A percentile compares a stretch with the other conserved stretches of the same genome.
These are phyloP conservation scores for Coemansia sp. DNA, from an alignment of 192 early-diverging fungal genomes.

Conservation along the genomic window DNA sequence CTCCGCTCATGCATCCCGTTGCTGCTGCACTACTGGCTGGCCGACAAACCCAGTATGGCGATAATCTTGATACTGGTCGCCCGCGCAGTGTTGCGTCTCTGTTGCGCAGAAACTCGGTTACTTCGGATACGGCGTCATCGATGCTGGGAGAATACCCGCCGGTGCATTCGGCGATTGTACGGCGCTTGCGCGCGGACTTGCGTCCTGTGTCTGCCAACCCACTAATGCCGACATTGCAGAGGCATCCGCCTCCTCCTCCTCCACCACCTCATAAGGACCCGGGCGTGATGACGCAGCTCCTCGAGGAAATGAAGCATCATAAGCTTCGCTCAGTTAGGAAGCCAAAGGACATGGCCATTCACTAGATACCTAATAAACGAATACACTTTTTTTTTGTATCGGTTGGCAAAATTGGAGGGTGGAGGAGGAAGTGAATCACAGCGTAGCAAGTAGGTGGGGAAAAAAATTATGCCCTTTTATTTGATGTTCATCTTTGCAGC, in stretches of 20 bases:
- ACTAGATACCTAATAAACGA: no score
- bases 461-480: no score
- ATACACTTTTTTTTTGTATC: no score
- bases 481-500: no score
- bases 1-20: background rate
- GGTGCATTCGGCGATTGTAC: constrained; percentile 3
- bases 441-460: no score
- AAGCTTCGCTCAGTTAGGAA: constrained; percentile 39
- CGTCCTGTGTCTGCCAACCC: constrained; percentile 11
- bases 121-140: constrained; percentile 11
- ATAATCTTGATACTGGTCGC: background rate
- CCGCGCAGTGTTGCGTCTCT: constrained; percentile 6
- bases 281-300: constrained; percentile 45
- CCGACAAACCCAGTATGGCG: background rate
- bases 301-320: constrained; percentile 52
- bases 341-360: constrained; percentile 42
- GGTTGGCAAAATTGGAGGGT: no score
- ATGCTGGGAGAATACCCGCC: background rate
- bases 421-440: no score
- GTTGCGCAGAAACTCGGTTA: background rate
- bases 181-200: constrained; percentile 19
- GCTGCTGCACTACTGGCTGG: constrained; percentile 1
- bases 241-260: background rate
- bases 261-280: constrained; percentile 46
- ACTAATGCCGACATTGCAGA: background rate